Evolutionary conservation across 2,329 filamentous ascomycete genomes (phyloP).

Genomic region (Botrytis squamosa): DNA sequence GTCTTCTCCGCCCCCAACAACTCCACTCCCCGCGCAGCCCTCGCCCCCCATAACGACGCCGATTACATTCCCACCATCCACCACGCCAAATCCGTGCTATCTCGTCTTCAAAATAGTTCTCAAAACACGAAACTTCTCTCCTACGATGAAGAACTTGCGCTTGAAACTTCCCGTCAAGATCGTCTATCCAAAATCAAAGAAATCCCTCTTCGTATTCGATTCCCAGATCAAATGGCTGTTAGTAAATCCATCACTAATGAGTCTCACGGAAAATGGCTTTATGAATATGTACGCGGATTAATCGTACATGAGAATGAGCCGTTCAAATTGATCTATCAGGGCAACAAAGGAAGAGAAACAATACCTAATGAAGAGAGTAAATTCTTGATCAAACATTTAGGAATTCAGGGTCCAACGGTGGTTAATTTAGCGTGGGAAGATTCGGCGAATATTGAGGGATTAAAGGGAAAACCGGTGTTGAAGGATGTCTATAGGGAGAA

Average conservation of each 20-base stretch:
- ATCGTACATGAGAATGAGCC: conserved; percentile 63
- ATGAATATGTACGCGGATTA: conserved; percentile 70
- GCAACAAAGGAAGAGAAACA: conserved; percentile 37
- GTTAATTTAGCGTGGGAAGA: conserved; percentile 76
- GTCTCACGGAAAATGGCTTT: conserved; percentile 64
- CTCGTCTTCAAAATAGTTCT: conserved; percentile 57
- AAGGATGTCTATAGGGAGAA: conserved; percentile 51
- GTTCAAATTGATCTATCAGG: conserved; percentile 63
- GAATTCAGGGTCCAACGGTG: conserved; percentile 68
- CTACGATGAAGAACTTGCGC: conserved; percentile 75
- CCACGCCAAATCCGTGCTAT: conserved; percentile 74
- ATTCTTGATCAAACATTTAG: conserved; percentile 69
- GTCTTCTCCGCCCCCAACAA: conserved; percentile 77
- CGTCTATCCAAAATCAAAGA: conserved; percentile 64
- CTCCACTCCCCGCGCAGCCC: conserved; percentile 73
- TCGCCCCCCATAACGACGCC: conserved; percentile 63
- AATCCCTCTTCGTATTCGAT: conserved; percentile 76
- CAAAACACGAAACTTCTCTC: conserved; percentile 78
- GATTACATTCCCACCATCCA: conserved; percentile 75
- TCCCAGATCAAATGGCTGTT: conserved; percentile 77
- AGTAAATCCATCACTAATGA: conserved; percentile 67
- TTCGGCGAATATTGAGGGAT: conserved; percentile 51
- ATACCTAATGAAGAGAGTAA: conserved; percentile 47
- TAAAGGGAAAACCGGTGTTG: conserved; percentile 46
- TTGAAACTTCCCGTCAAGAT: conserved; percentile 63